Conservation (phyloP, 768 basidiomycete species). For the Calvatia gigantea region DNA sequence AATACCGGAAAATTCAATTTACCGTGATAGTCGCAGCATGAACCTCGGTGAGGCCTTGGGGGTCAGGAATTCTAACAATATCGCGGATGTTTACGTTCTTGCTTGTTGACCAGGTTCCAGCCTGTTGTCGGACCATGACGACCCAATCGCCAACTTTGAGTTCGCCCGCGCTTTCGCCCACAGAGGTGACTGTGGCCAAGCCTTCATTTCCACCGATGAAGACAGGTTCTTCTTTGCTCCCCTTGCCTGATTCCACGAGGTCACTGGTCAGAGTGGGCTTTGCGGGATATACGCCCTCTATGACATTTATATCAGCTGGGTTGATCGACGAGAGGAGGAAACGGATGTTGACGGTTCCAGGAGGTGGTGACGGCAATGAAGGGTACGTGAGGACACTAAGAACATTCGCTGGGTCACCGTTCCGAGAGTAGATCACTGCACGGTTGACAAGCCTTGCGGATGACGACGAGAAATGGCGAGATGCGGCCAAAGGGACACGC, state of each 20-base stretch:
- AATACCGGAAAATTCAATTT: slow-evolving; percentile 16
- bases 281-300: slow-evolving; percentile 80
- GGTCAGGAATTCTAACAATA: slow-evolving; percentile 56
- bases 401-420: slow-evolving; percentile 62
- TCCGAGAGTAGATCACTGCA: slow-evolving; percentile 60
- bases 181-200: slow-evolving; percentile 57
- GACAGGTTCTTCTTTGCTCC: slow-evolving; percentile 32
- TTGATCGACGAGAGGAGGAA: slow-evolving; percentile 75
- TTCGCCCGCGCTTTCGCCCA: slow-evolving; percentile 39
- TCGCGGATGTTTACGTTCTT: slow-evolving; percentile 52
- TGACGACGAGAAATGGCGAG: slow-evolving; percentile 26
- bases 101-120: slow-evolving; percentile 72
- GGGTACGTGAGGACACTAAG: slow-evolving; percentile 52
- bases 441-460: slow-evolving; percentile 36
- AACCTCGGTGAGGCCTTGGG: slow-evolving; percentile 46
- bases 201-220: slow-evolving; percentile 80
- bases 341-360: slow-evolving; percentile 60
- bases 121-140: slow-evolving; percentile 60
- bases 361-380: slow-evolving; percentile 46
- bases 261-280: slow-evolving; percentile 43
- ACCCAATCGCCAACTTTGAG: slow-evolving; percentile 69
- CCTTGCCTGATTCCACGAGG: slow-evolving; percentile 29
- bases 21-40: slow-evolving; percentile 78
- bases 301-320: slow-evolving; percentile 77
- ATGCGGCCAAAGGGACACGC: not conserved